Conservation (phyloP, 805 yeast genomes). For the Maudiozyma turicensis region DNA sequence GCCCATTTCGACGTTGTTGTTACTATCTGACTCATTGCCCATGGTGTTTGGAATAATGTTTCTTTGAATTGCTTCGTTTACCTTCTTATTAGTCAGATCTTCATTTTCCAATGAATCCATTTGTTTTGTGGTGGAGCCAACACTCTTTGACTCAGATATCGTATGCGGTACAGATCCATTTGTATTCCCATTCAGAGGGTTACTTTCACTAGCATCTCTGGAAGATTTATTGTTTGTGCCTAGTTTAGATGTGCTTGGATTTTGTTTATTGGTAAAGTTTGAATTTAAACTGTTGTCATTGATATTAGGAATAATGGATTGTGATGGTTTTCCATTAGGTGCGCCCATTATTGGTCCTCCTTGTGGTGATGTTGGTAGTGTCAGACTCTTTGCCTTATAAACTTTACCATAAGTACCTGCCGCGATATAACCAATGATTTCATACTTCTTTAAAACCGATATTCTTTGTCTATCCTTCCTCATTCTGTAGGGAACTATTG, state of each 20-base stretch:
- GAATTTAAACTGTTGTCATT: background rate
- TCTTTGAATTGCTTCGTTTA: background rate
- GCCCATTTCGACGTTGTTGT: too few species aligned
- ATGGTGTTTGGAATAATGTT: background rate
- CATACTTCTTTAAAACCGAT: slow-evolving; percentile 76
- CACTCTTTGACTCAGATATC: too few species aligned
- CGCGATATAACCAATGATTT: slow-evolving; percentile 89
- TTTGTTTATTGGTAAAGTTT: background rate
- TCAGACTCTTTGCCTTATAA: slow-evolving; percentile 60
- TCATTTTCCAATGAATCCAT: too few species aligned
- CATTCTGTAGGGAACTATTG: slow-evolving; percentile 48
- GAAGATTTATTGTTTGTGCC: background rate
- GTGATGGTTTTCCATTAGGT: background rate
- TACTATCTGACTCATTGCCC: background rate
- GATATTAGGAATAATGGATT: background rate
- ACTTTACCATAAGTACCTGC: slow-evolving; percentile 98
- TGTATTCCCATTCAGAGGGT: background rate
- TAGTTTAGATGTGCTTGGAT: background rate
- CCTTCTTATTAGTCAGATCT: too few species aligned
- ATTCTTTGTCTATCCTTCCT: slow-evolving; percentile 58
- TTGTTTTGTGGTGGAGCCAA: too few species aligned
- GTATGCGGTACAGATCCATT: background rate
- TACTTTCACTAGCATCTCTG: background rate
- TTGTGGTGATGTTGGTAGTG: background rate
- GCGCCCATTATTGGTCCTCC: background rate